These are phyloP conservation scores for Austropuccinia psidii DNA, from an alignment of 1,284 basidiomycete genomes.

Conservation along the genomic window DNA sequence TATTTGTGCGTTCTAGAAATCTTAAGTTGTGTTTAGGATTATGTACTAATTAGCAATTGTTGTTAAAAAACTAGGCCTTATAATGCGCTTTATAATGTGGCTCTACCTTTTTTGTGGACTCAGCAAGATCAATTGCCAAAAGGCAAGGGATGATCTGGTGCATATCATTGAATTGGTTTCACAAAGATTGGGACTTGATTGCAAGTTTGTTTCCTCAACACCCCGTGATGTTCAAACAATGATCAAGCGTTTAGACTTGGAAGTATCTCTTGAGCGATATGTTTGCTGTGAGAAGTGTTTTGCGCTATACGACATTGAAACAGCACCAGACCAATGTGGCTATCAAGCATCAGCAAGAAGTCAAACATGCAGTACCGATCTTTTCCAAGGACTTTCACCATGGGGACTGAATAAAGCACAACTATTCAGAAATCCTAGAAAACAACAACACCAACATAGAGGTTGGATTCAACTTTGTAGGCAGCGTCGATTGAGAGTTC, in stretches of 20 bases:
- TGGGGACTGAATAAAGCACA: neutral
- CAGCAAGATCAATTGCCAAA: neutral
- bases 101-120: slow-evolving; percentile 10
- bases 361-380: neutral
- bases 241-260: neutral
- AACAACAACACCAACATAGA: no score
- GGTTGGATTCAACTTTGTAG: no score
- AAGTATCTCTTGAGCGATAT: neutral
- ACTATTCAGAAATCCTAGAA: no score
- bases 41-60: no score
- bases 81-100: neutral
- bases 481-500: neutral
- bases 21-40: no score
- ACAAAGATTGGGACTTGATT: neutral
- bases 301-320: neutral
- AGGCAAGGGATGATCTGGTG: neutral
- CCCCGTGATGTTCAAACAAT: slow-evolving; percentile 1
- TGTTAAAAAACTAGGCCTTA: no score
- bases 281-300: slow-evolving; percentile 7
- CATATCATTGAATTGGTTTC: neutral
- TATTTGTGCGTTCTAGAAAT: no score
- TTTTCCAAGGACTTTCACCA: neutral
- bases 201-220: neutral
- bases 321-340: neutral
- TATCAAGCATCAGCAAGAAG: neutral